phyloP scores from a whole-genome alignment of 257 asterid genomes.

The Solanum microdontum region DNA sequence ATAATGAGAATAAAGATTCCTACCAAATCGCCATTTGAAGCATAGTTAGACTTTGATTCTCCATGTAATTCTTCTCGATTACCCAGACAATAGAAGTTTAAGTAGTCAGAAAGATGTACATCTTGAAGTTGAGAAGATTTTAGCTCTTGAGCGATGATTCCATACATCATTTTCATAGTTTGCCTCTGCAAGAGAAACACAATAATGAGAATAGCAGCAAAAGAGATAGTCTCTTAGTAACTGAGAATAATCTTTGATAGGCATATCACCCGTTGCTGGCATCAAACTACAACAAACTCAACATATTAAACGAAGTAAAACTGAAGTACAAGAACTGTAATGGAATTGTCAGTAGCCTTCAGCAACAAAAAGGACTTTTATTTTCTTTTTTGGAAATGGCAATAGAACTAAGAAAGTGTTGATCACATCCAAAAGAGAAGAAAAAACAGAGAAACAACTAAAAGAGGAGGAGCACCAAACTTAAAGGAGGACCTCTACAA shows the following conservation, averaged over 20 bases:
- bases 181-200: conserved; percentile 35
- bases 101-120: conserved; percentile 30
- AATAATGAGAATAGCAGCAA: neutral
- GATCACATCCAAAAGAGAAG: neutral
- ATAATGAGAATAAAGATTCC: neutral
- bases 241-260: neutral
- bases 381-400: neutral
- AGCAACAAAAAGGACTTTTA: neutral
- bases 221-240: neutral
- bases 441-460: neutral
- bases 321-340: neutral
- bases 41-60: conserved; percentile 5
- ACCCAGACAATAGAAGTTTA: conserved; percentile 46
- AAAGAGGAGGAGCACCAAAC: neutral
- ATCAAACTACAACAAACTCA: neutral
- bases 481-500: neutral
- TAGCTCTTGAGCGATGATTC: conserved; percentile 26
- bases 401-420: neutral
- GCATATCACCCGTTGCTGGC: neutral
- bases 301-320: neutral
- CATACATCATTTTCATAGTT: conserved; percentile 48
- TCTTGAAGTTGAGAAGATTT: conserved; percentile 18
- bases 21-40: conserved; percentile 28
- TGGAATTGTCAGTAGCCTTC: neutral
- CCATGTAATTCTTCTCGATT: conserved; percentile 28